Conservation (phyloP, 345 rosid species). For the Camelina neglecta region DNA sequence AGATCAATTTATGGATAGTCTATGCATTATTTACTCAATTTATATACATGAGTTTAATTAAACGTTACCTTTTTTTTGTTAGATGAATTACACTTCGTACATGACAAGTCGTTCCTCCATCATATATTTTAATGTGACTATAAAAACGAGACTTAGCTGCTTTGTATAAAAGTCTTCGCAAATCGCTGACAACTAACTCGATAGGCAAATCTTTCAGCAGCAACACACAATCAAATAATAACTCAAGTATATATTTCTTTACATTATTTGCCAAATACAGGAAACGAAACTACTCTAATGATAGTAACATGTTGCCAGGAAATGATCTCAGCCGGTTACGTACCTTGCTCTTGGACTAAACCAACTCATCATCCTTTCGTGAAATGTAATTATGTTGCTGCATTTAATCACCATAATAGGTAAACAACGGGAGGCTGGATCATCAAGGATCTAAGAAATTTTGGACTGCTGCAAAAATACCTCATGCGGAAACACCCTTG, state of each 20-base stretch:
- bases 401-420: too few relatives aligned
- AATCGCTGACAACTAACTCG: background rate
- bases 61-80: background rate
- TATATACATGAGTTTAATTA: background rate
- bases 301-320: too few relatives aligned
- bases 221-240: slow-evolving; percentile 23
- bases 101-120: background rate
- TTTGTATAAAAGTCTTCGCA: slow-evolving; percentile 10
- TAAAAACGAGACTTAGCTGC: background rate
- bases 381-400: too few relatives aligned
- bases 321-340: too few relatives aligned
- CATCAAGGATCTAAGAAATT: too few relatives aligned
- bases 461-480: too few relatives aligned
- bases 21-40: background rate
- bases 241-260: too few relatives aligned
- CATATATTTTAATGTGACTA: slow-evolving; percentile 9
- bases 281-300: background rate
- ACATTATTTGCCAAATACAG: too few relatives aligned
- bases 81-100: background rate
- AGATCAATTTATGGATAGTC: background rate
- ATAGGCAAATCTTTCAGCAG: slow-evolving; percentile 12
- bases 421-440: too few relatives aligned
- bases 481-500: too few relatives aligned
- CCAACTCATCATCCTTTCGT: too few relatives aligned
- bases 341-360: too few relatives aligned